phyloP scores from a whole-genome alignment of 306 rosid genomes.

The Pyrus communis region DNA sequence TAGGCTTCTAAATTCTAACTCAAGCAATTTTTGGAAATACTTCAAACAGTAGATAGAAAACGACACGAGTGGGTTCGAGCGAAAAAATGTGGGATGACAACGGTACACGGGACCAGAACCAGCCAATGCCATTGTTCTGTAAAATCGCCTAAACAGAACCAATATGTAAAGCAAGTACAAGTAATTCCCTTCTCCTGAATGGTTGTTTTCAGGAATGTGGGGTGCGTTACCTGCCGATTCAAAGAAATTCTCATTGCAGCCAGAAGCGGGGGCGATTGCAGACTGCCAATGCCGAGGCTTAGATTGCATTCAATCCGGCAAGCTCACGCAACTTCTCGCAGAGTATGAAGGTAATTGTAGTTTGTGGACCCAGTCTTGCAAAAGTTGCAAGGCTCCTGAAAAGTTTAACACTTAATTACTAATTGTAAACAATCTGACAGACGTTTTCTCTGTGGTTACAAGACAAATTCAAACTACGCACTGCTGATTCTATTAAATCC shows the following conservation, averaged over 20 bases:
- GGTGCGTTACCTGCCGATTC: background rate
- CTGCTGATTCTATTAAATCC: background rate
- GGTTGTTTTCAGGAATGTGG: background rate
- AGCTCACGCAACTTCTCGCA: slow-evolving; percentile 79
- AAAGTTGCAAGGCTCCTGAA: slow-evolving; percentile 80
- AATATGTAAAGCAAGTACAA: background rate
- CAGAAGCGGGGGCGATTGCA: slow-evolving; percentile 4
- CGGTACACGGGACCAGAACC: background rate
- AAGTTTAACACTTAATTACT: background rate
- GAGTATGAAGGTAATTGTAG: slow-evolving; percentile 73
- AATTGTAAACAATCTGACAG: background rate
- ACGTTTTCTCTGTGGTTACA: background rate
- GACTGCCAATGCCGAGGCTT: slow-evolving; percentile 10
- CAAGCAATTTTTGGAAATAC: background rate
- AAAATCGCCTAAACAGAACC: background rate
- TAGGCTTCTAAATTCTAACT: background rate
- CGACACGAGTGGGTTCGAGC: background rate
- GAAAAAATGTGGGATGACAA: background rate
- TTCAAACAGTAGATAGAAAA: background rate
- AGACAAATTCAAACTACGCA: background rate
- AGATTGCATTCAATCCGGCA: slow-evolving; percentile 77
- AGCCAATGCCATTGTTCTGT: background rate
- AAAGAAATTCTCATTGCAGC: background rate
- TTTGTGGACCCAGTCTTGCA: slow-evolving; percentile 93
- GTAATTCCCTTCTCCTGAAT: background rate